Conservation (phyloP, 1,139 yeast genomes). For the Candida sanyaensis region DNA sequence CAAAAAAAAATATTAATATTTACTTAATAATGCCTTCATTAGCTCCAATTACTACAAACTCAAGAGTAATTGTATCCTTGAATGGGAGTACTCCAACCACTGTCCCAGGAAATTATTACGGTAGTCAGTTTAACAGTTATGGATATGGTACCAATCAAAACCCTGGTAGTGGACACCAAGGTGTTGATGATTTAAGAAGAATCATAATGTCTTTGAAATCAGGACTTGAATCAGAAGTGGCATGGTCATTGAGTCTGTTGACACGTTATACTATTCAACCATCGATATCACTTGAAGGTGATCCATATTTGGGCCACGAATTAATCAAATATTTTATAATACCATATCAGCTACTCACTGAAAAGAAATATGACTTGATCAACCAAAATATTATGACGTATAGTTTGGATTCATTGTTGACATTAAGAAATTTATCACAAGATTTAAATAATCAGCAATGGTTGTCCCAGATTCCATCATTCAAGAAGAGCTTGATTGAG, state of each 20-base stretch:
- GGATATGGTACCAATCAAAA: constrained; percentile 19
- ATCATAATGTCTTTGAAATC: constrained; percentile 64
- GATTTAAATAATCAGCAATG: constrained; percentile 83
- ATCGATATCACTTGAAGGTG: constrained; percentile 49
- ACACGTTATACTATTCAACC: constrained; percentile 59
- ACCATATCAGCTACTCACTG: constrained; percentile 30
- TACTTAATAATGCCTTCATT: constrained; percentile 1
- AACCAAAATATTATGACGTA: constrained; percentile 32
- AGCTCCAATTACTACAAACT: constrained; percentile 22
- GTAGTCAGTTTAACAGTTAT: constrained; percentile 4
- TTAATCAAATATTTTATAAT: constrained; percentile 45
- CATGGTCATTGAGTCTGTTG: constrained; percentile 65
- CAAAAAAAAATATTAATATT: background rate
- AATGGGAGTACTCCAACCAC: constrained; percentile 16
- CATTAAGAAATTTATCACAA: constrained; percentile 78
- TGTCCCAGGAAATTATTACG: constrained; percentile 3
- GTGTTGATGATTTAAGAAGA: constrained; percentile 58
- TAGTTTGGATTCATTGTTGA: constrained; percentile 65
- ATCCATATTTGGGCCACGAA: constrained; percentile 51
- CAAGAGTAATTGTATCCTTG: constrained; percentile 17
- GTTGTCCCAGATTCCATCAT: constrained; percentile 56
- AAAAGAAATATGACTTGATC: constrained; percentile 19
- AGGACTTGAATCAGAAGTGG: constrained; percentile 59
- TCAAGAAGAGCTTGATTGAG: constrained; percentile 48
- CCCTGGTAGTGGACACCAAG: constrained; percentile 53